These are phyloP conservation scores for Wakefieldia striispora DNA, from an alignment of 768 basidiomycete species.

Conservation along the genomic window DNA sequence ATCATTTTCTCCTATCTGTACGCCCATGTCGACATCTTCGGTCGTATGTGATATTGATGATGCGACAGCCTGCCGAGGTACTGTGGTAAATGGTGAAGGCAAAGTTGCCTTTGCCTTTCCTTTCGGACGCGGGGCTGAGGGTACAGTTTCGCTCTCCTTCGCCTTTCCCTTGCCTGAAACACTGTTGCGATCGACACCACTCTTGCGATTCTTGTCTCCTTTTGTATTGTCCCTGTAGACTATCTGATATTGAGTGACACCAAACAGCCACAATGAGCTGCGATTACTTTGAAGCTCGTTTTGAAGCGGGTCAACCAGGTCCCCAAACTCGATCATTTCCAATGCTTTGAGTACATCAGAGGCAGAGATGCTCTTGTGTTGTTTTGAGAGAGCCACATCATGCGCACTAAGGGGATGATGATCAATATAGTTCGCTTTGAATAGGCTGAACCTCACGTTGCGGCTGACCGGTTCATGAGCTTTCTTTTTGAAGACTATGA, in stretches of 20 bases:
- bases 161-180: conserved; percentile 29
- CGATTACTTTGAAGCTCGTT: conserved; percentile 59
- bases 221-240: conserved; percentile 67
- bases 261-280: not conserved
- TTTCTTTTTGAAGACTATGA: not conserved
- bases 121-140: conserved; percentile 26
- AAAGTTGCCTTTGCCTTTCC: conserved; percentile 31
- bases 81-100: conserved; percentile 29
- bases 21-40: conserved; percentile 23
- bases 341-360: conserved; percentile 88
- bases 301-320: conserved; percentile 62
- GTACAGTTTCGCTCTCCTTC: conserved; percentile 33
- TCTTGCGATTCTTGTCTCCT: conserved; percentile 50
- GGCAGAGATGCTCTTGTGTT: conserved; percentile 86
- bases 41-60: conserved; percentile 27
- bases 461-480: conserved; percentile 32
- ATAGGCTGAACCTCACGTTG: conserved; percentile 37
- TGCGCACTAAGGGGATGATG: conserved; percentile 58
- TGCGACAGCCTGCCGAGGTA: conserved; percentile 28
- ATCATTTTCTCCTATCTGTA: conserved; percentile 25
- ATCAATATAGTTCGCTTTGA: conserved; percentile 6
- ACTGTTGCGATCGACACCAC: conserved; percentile 23
- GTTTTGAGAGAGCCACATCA: conserved; percentile 79
- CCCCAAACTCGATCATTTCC: conserved; percentile 73
- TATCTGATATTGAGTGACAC: conserved; percentile 24